A percentile compares a stretch with the other conserved stretches of the same genome.
These are phyloP conservation scores for Mycena rosella DNA, from an alignment of 768 basidiomycete species.

Conservation along the genomic window DNA sequence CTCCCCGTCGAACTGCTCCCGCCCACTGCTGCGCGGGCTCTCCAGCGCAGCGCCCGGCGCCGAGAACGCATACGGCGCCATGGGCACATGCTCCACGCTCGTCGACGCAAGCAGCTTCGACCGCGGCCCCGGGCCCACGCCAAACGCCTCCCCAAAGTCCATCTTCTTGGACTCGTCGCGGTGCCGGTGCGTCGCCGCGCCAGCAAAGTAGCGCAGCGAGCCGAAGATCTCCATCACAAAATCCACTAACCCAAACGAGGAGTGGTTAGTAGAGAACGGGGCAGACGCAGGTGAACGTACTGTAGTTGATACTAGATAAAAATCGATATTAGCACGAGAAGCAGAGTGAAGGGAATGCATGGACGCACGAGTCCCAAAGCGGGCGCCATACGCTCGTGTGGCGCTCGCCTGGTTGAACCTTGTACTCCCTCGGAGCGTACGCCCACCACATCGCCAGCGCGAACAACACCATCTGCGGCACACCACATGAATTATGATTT, in stretches of 20 bases:
- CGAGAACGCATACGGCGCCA: conserved; percentile 27
- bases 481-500: no score
- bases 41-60: conserved; percentile 11
- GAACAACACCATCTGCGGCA: conserved; percentile 84
- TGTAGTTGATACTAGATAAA: conserved; percentile 46
- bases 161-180: conserved; percentile 30
- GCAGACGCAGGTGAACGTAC: conserved; percentile 36
- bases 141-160: conserved; percentile 56
- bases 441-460: conserved; percentile 86
- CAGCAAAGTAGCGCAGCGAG: conserved; percentile 74
- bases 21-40: neutral
- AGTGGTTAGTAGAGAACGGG: no score
- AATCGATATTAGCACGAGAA: neutral
- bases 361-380: conserved; percentile 20
- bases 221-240: conserved; percentile 73
- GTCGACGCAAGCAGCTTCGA: conserved; percentile 6
- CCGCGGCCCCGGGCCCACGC: conserved; percentile 38
- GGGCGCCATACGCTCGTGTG: conserved; percentile 22
- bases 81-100: neutral
- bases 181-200: conserved; percentile 45
- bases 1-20: no score
- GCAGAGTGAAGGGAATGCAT: neutral
- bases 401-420: conserved; percentile 16
- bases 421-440: conserved; percentile 80
- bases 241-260: no score